Base-by-base conservation (phyloP, 805 yeast species). In the Candida vartiovaarae region DNA sequence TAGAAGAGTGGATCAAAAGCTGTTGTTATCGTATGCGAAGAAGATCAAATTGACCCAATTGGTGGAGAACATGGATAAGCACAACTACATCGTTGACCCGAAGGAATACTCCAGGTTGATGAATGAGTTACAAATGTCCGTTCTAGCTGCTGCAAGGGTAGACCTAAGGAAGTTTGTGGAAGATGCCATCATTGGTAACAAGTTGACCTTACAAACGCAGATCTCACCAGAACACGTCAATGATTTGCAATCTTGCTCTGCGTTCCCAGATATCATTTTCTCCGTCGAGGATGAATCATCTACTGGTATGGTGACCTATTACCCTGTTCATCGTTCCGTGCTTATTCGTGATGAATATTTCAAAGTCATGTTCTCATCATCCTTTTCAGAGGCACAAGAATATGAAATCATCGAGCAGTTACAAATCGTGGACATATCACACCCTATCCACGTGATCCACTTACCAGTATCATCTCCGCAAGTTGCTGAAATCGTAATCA, bases 261-360 rank as follows among this genome's bases (percentile, higher is more conserved):
- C 60, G 7, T 61, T 47, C 36, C 76, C 84, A 0, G 87, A 82
- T 60, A 53, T 75, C 0, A 64, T 76, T 2, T 39, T 80, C 1
- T 53, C 68, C 1, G 68, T 70, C 6, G 48, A 50, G 5, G 56
- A 62, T 4, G 65, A 65, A 25, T 54, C 61, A 5, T 62, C 64
- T 26, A 42, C 50, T 29, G 8, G 11, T 6, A 41, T 31, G 28
- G 36, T 32, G 24, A 32, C 40, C 6, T 70, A 68, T 45, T 84
- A 77, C 54, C 90, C 91, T 1, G 78, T 71, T 5, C 85, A 85
- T 59, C 67, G 80, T 35, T 71, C 84, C 1, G 72, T 84, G 39
- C 56, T 85, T 25, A 60, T 71, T 5, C 63, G 89, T 34, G 74
- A 84, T 3, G 82, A 76, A 36, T 84, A 81, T 59, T 85, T 76